Conservation (phyloP, 805 yeast genomes). For the Suhomyces canberraensis region DNA sequence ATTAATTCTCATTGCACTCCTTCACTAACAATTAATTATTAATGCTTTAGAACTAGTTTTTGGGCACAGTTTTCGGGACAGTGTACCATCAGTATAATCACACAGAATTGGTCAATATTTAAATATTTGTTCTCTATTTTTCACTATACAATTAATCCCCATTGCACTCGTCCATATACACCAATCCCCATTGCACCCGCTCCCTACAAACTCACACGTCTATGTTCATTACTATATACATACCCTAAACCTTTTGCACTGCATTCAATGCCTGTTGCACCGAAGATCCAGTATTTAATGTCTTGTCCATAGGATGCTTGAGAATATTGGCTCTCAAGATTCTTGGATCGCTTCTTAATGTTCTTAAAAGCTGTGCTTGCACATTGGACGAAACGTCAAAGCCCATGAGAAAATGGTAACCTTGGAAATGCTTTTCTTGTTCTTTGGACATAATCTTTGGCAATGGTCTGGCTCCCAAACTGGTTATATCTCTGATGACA, state of each 20-base stretch:
- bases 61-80: no score
- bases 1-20: no score
- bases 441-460: conserved; percentile 82
- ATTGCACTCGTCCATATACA: no score
- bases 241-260: conserved; percentile 8
- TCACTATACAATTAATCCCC: no score
- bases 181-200: no score
- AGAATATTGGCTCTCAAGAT: conserved; percentile 75
- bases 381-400: conserved; percentile 86
- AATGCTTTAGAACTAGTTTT: no score
- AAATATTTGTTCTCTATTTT: no score
- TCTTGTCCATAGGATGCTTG: conserved; percentile 53
- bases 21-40: no score
- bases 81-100: no score
- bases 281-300: conserved; percentile 56
- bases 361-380: conserved; percentile 78
- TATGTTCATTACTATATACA: conserved; percentile 9
- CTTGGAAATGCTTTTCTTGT: conserved; percentile 87
- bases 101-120: no score
- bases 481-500: conserved; percentile 78
- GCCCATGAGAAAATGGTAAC: conserved; percentile 79
- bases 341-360: conserved; percentile 85
- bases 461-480: conserved; percentile 72
- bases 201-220: not conserved
- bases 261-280: conserved; percentile 14